phyloP scores from a whole-genome alignment of 176 grass and related monocot species.

The Triticum timopheevii region DNA sequence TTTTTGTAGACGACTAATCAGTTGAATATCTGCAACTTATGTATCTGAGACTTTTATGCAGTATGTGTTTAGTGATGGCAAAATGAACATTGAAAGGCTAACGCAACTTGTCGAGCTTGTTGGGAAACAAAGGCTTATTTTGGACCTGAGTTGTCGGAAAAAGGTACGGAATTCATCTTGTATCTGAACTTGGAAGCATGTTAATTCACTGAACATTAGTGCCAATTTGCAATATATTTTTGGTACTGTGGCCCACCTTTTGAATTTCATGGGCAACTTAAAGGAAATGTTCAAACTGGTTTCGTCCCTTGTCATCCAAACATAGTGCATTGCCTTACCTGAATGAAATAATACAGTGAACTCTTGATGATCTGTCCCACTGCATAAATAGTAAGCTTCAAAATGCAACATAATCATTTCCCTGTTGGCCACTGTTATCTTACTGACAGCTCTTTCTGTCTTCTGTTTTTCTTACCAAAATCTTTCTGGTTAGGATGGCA shows the following conservation, averaged over 20 bases:
- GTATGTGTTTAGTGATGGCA: conserved; percentile 85
- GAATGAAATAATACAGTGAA: background rate
- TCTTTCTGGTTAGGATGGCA: conserved; percentile 60
- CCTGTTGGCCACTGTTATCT: background rate
- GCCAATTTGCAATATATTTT: conserved; percentile 1
- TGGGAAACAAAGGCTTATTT: conserved; percentile 79
- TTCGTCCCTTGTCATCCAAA: background rate
- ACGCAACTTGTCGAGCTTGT: conserved; percentile 64
- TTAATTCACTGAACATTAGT: background rate
- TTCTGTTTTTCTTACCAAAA: conserved; percentile 20
- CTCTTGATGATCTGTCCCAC: background rate
- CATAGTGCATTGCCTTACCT: background rate
- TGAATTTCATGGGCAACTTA: background rate
- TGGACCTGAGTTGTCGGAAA: conserved; percentile 96
- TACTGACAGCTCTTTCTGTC: background rate
- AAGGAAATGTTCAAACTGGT: background rate
- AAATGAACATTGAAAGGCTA: conserved; percentile 75
- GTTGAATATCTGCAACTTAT: conserved; percentile 27
- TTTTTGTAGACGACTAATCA: background rate
- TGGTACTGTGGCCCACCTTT: background rate
- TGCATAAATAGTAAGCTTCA: background rate
- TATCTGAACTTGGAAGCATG: background rate
- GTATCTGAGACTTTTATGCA: conserved; percentile 34
- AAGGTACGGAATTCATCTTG: conserved; percentile 47
- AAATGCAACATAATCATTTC: background rate